These are phyloP conservation scores for Talaromyces funiculosus DNA, from an alignment of 2,329 filamentous ascomycete species.

Conservation along the genomic window DNA sequence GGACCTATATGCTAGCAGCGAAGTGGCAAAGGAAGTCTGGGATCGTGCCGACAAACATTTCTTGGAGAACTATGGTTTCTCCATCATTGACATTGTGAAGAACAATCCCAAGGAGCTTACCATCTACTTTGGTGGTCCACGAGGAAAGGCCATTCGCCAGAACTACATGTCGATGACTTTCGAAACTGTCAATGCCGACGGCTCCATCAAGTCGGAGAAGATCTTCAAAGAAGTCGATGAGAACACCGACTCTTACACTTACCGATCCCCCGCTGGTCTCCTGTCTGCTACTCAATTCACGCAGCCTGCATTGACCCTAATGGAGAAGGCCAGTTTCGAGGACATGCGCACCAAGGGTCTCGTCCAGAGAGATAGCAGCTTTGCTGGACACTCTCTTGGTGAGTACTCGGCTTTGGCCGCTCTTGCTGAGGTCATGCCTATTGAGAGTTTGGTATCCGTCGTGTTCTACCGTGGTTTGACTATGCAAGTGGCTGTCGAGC, in stretches of 20 bases:
- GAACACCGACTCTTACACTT: slow-evolving; percentile 91
- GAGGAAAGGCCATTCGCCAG: slow-evolving; percentile 92
- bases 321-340: slow-evolving; percentile 99
- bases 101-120: slow-evolving; percentile 99
- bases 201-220: slow-evolving; percentile 93
- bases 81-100: slow-evolving; percentile 97
- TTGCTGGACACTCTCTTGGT: slow-evolving; percentile 94
- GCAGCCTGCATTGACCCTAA: slow-evolving; percentile 90
- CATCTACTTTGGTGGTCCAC: slow-evolving; percentile 93
- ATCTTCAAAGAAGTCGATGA: slow-evolving; percentile 99
- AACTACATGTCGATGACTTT: slow-evolving; percentile 99
- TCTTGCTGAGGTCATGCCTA: slow-evolving; percentile 98
- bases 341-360: slow-evolving; percentile 98
- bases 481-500: slow-evolving; percentile 98
- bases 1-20: slow-evolving; percentile 91
- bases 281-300: slow-evolving; percentile 98
- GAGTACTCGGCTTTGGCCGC: slow-evolving; percentile 97
- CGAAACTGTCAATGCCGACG: slow-evolving; percentile 90
- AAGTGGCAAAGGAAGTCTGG: slow-evolving; percentile 95
- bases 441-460: slow-evolving; percentile 94
- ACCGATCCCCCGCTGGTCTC: slow-evolving; percentile 87
- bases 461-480: slow-evolving; percentile 98
- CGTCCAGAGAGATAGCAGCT: slow-evolving; percentile 92
- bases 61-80: slow-evolving; percentile 97
- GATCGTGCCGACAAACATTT: slow-evolving; percentile 96